Conservation (phyloP, 768 basidiomycete genomes). For the Kwoniella sp. region DNA sequence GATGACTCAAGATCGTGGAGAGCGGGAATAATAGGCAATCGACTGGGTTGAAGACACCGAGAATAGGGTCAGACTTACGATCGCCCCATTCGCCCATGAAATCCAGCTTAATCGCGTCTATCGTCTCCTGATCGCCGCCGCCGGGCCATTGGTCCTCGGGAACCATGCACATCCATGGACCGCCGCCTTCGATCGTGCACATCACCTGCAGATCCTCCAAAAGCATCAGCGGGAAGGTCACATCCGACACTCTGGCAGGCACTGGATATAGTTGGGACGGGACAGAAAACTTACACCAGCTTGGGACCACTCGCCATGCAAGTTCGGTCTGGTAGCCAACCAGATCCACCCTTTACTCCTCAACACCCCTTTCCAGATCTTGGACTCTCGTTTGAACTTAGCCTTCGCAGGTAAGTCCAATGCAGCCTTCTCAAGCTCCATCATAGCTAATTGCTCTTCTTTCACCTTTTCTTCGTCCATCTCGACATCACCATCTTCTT, state of each 20-base stretch:
- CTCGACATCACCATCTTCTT: constrained; percentile 21
- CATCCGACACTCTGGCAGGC: not conserved
- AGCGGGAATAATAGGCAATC: too few relatives aligned
- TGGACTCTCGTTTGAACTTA: constrained; percentile 42
- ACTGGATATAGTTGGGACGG: not conserved
- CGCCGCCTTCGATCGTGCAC: constrained; percentile 51
- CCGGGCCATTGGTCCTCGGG: constrained; percentile 47
- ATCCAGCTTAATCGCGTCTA: constrained; percentile 48
- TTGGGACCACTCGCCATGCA: constrained; percentile 55
- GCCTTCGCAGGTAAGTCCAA: constrained; percentile 49
- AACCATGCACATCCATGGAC: constrained; percentile 49
- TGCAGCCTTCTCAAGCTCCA: constrained; percentile 39
- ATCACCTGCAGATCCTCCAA: constrained; percentile 29
- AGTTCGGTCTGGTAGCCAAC: constrained; percentile 51
- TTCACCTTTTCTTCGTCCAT: constrained; percentile 34
- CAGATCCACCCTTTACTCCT: constrained; percentile 56
- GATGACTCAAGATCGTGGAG: not conserved
- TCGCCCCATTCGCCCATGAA: constrained; percentile 56
- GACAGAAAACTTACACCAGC: constrained; percentile 37
- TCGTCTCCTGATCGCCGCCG: constrained; percentile 41
- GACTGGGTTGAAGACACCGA: not conserved
- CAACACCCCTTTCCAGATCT: constrained; percentile 48
- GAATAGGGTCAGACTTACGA: constrained; percentile 35
- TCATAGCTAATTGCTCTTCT: constrained; percentile 27
- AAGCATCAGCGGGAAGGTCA: constrained; percentile 18